phyloP scores from a whole-genome alignment of 805 yeast genomes.

The Ascoidea asiatica region DNA sequence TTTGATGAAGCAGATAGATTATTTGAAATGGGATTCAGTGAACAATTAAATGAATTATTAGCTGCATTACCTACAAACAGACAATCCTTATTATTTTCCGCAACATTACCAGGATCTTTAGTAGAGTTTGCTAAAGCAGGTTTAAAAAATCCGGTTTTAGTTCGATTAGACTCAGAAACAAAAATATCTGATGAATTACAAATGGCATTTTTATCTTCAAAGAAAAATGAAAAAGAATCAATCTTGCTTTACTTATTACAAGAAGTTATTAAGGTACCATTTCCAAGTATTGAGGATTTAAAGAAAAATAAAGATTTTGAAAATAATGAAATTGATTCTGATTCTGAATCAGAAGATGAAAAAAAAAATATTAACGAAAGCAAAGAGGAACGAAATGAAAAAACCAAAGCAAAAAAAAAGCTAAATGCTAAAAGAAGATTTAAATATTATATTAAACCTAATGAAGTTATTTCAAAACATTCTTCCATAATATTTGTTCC shows the following conservation, averaged over 20 bases:
- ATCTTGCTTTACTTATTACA: constrained; percentile 65
- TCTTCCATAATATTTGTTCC: constrained; percentile 94
- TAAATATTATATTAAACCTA: constrained; percentile 68
- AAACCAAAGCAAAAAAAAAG: constrained; percentile 19
- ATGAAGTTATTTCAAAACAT: constrained; percentile 67
- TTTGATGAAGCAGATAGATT: constrained; percentile 97
- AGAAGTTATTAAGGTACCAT: constrained; percentile 73
- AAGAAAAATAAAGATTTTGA: constrained; percentile 36
- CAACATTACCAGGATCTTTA: constrained; percentile 82
- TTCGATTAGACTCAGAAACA: constrained; percentile 84
- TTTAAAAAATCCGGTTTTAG: constrained; percentile 78
- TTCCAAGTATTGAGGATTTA: constrained; percentile 46
- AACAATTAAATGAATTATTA: constrained; percentile 79
- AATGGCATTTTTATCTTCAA: constrained; percentile 75
- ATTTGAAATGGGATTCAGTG: constrained; percentile 93
- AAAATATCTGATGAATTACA: constrained; percentile 84
- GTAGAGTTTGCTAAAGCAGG: constrained; percentile 99
- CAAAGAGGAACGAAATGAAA: not conserved
- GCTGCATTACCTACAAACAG: constrained; percentile 72
- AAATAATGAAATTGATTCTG: constrained; percentile 38
- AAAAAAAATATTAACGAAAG: too few relatives aligned
- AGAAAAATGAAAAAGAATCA: constrained; percentile 82
- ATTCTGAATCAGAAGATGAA: constrained; percentile 20
- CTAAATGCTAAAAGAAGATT: constrained; percentile 31
- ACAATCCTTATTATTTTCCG: constrained; percentile 85